Conservation (phyloP, 768 basidiomycete genomes). For the Lentinus brumalis region DNA sequence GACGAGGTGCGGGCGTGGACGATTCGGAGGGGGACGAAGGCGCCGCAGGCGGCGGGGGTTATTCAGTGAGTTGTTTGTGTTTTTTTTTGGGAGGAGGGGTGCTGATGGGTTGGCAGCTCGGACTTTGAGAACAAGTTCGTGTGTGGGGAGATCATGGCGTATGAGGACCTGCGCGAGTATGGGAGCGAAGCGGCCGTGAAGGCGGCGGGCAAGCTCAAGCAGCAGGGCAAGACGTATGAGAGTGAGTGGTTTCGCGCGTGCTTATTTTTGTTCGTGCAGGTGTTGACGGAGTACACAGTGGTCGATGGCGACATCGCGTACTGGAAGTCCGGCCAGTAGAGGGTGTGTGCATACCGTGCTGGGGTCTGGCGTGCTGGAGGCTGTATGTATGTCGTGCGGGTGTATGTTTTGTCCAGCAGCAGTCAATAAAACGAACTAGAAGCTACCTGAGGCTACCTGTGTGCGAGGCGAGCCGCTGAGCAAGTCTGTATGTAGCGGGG, state of each 20-base stretch:
- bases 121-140: slow-evolving; percentile 99
- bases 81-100: too few species aligned
- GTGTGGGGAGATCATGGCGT: slow-evolving; percentile 96
- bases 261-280: background rate
- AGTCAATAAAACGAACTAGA: background rate
- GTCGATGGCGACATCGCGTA: slow-evolving; percentile 88
- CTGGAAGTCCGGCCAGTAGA: slow-evolving; percentile 67
- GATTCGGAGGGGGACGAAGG: slow-evolving; percentile 89
- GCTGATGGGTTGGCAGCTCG: slow-evolving; percentile 50
- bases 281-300: slow-evolving; percentile 50
- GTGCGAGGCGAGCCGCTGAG: too few species aligned
- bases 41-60: slow-evolving; percentile 96
- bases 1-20: slow-evolving; percentile 99
- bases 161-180: slow-evolving; percentile 86
- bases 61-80: slow-evolving; percentile 94
- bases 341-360: background rate
- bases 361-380: background rate
- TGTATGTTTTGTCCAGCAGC: background rate
- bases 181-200: slow-evolving; percentile 92
- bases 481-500: too few species aligned
- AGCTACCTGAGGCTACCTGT: too few species aligned
- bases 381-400: background rate
- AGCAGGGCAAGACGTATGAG: slow-evolving; percentile 97
- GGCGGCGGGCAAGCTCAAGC: slow-evolving; percentile 90
- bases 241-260: slow-evolving; percentile 50